Conservation (phyloP, 257 asterid genomes). For the Ocimum tenuiflorum region DNA sequence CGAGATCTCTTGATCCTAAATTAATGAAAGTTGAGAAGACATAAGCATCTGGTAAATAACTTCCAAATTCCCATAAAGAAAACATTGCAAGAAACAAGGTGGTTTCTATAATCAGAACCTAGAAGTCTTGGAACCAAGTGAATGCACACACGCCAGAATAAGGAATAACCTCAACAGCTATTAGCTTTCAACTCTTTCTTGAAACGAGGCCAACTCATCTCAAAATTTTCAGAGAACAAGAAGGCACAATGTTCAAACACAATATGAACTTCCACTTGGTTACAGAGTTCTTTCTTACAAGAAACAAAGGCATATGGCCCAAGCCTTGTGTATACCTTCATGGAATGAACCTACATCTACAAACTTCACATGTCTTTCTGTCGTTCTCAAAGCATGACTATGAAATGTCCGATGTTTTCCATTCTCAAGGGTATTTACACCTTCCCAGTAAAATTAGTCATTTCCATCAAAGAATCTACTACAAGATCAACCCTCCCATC, state of each 20-base stretch:
- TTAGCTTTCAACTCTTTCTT: background rate
- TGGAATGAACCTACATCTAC: conserved; percentile 13
- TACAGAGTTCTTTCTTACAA: conserved; percentile 12
- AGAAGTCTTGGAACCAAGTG: background rate
- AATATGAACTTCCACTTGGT: background rate
- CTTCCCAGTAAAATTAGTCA: conserved; percentile 22
- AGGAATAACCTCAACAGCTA: background rate
- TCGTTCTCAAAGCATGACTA: conserved; percentile 5
- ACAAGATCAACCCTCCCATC: conserved; percentile 19
- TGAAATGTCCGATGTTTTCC: conserved; percentile 3
- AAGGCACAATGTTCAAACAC: background rate
- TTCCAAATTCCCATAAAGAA: background rate
- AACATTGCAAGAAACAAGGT: background rate
- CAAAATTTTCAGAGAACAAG: background rate
- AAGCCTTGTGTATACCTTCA: conserved; percentile 14
- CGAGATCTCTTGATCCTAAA: too few species aligned
- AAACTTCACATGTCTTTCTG: background rate
- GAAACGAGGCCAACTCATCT: background rate
- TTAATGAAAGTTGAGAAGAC: too few species aligned
- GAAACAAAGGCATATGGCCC: background rate
- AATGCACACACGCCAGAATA: background rate
- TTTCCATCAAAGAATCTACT: conserved; percentile 21
- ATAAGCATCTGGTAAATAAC: too few species aligned
- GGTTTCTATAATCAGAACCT: too few species aligned
- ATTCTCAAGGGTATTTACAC: conserved; percentile 11